Percentiles rank a stretch among this genome's conserved stretches.
Evolutionary conservation across 2,329 filamentous ascomycete genomes (phyloP).

Genomic region (Aspergillus viridinutans): DNA sequence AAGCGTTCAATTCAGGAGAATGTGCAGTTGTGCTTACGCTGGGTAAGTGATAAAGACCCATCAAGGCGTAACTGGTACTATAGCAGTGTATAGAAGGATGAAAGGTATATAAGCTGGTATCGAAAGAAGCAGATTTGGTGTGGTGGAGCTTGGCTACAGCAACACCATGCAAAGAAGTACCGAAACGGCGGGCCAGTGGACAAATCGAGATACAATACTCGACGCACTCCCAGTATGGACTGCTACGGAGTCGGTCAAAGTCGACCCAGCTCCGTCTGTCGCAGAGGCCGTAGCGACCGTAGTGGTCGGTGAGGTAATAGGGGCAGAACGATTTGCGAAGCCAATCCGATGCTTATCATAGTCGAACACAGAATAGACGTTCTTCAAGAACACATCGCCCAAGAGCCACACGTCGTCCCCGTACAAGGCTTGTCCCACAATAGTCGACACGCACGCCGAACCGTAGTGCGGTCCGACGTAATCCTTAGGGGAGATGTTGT

Average conservation of each 20-base stretch:
- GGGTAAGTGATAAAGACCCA: background rate
- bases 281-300: slow-evolving; percentile 11
- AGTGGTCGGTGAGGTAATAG: slow-evolving; percentile 11
- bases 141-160: slow-evolving; percentile 3
- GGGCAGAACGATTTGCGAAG: slow-evolving; percentile 22
- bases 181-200: slow-evolving; percentile 14
- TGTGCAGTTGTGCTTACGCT: background rate
- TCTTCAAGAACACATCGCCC: slow-evolving; percentile 82
- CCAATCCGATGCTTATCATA: slow-evolving; percentile 52
- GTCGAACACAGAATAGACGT: slow-evolving; percentile 84
- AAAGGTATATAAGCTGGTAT: background rate
- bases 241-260: slow-evolving; percentile 5
- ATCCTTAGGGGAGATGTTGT: slow-evolving; percentile 64
- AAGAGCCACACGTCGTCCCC: slow-evolving; percentile 66
- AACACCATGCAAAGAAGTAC: slow-evolving; percentile 11
- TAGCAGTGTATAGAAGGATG: background rate
- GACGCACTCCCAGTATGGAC: slow-evolving; percentile 6
- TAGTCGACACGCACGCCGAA: slow-evolving; percentile 59
- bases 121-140: background rate
- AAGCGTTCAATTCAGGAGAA: background rate
- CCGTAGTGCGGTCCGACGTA: slow-evolving; percentile 53
- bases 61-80: background rate
- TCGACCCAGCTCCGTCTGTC: background rate
- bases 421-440: slow-evolving; percentile 68
- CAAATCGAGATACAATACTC: slow-evolving; percentile 3